These are phyloP conservation scores for Hippophae gyantsensis DNA, from an alignment of 306 rosid species.

Conservation along the genomic window DNA sequence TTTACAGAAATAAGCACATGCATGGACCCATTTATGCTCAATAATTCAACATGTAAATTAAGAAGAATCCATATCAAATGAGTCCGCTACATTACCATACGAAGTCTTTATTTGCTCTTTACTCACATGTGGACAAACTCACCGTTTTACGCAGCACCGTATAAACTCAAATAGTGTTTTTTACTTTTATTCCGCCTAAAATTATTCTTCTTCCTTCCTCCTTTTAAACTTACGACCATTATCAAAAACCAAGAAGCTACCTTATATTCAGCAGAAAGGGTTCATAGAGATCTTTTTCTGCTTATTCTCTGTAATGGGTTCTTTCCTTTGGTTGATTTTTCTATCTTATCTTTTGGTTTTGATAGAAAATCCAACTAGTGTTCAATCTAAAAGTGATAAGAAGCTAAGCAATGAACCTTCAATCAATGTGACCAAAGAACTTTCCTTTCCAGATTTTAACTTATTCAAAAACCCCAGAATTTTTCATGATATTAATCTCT, in stretches of 20 bases:
- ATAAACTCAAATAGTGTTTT: too few species aligned
- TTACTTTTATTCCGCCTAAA: too few species aligned
- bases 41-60: too few species aligned
- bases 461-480: slow-evolving; percentile 33
- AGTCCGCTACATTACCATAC: too few species aligned
- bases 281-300: background rate
- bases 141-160: background rate
- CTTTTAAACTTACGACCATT: background rate
- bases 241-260: background rate
- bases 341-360: slow-evolving; percentile 13
- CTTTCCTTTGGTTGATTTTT: slow-evolving; percentile 15
- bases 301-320: slow-evolving; percentile 24
- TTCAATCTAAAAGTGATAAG: slow-evolving; percentile 28
- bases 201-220: background rate
- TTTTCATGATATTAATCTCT: slow-evolving; percentile 45
- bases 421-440: slow-evolving; percentile 45
- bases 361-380: slow-evolving; percentile 3
- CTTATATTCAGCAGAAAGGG: background rate
- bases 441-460: slow-evolving; percentile 49
- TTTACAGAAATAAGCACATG: background rate
- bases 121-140: background rate
- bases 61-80: too few species aligned
- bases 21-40: background rate
- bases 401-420: slow-evolving; percentile 19
- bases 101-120: background rate